Evolutionary conservation across 2,329 filamentous ascomycete species (phyloP), one percentile per base, ranked within the genome.

Genomic region (Exophiala spinifera): DNA sequence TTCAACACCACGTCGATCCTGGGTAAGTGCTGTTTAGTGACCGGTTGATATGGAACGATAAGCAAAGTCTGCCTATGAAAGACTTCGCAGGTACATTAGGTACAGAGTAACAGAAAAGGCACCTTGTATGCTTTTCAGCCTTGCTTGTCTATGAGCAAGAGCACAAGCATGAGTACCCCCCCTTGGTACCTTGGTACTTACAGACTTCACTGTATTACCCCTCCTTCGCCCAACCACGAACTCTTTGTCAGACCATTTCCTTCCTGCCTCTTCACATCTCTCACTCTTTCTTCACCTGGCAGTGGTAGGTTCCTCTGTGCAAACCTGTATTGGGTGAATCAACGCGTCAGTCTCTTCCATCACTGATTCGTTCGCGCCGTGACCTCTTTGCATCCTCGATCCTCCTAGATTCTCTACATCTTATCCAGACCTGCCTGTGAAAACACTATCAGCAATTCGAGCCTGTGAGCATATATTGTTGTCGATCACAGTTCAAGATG

Each of bases 401-500:
- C 36, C n/a, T 15, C 10, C 6, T 15, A 39, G 14, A 42, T 10
- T 19, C 39, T 42, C 17, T 42, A 42, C 39, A 15, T 21, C n/a
- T 19, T 6, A 19, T 20, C 11, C 39, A 6, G 7, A 31, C 28
- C 11, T 31, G 28, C 10, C 28, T 31, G 28, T 31, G 28, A 39
- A 6, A 19, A n/a, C 36, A 39, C 36, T 15, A n/a, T 10, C 36
- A 39, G 36, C 40, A 44, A 17, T n/a, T 25, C 40, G 14, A 46
- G 3, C 34, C 13, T 20, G 3, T n/a, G 2, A 44, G 40, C 13
- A 15, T 21, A 25, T 33, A 36, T 20, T 31, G 3, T 31, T 10
- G 28, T 31, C 28, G 10, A 10, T 10, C 28, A 31, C 28, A 2
- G 11, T 19, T 10, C 25, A 51, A 50, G 20, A 57, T 60, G 51